phyloP scores from a whole-genome alignment of 352 stramenopile genomes.

The Pythium vanterpoolii region DNA sequence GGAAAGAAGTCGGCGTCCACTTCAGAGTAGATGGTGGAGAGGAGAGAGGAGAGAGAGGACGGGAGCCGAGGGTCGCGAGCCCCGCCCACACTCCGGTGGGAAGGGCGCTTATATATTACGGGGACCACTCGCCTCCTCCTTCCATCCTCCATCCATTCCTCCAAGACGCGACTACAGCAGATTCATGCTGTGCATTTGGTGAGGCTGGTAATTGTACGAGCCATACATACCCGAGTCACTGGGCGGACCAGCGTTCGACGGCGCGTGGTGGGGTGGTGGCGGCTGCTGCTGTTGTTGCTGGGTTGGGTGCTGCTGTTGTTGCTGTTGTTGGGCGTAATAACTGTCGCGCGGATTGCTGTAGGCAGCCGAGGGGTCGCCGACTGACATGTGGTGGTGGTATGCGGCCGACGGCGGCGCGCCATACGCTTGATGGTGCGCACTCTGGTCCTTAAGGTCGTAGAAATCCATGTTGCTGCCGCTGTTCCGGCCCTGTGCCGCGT shows the following conservation, averaged over 20 bases:
- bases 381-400: slow-evolving; percentile 71
- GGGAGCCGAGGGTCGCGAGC: neutral
- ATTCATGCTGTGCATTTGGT: slow-evolving; percentile 83
- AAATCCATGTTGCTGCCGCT: slow-evolving; percentile 52
- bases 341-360: slow-evolving; percentile 47
- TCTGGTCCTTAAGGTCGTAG: slow-evolving; percentile 73
- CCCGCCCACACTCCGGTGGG: neutral
- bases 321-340: slow-evolving; percentile 41
- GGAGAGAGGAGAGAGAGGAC: neutral
- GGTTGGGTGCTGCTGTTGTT: slow-evolving; percentile 12
- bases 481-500: slow-evolving; percentile 27
- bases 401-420: slow-evolving; percentile 31
- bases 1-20: neutral
- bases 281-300: slow-evolving; percentile 6
- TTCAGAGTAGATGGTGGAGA: neutral
- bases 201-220: slow-evolving; percentile 47
- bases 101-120: slow-evolving; percentile 26
- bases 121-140: neutral
- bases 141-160: neutral
- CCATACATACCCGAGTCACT: slow-evolving; percentile 47
- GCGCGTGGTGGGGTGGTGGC: slow-evolving; percentile 29
- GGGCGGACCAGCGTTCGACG: slow-evolving; percentile 17
- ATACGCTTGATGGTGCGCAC: slow-evolving; percentile 40
- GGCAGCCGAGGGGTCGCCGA: slow-evolving; percentile 47
- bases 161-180: slow-evolving; percentile 33